Base-by-base conservation (phyloP, 1,284 basidiomycete species). In the Lentinus polychrous region DNA sequence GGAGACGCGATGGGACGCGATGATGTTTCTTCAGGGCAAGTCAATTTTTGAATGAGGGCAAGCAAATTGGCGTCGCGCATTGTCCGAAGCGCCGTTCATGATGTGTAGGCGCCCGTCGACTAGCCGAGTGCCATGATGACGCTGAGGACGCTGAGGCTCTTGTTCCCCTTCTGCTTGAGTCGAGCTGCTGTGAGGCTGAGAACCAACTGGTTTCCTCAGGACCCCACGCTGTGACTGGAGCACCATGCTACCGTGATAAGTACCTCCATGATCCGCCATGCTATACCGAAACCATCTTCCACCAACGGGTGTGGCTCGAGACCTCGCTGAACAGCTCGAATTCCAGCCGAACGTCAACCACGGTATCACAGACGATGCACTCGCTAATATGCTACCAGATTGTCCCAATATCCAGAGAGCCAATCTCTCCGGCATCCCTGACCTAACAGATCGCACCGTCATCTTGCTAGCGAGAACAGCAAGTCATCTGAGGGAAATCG, bases 331-430 rank as follows among this genome's bases (percentile, higher is more conserved):
- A 39, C 76, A 81, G 57, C 70, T 85, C 20, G 64, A 75, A 47
- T 66, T 86, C 53, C 71, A 56, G 60, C 36, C 44, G 51, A 61
- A 52, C 57, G 62, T 40, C 5, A 35, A 57, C 20, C 53, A 57
- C 27, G 49, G 48, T 27, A 69, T 94, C 17, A 76, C 74, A 24
- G 83, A 93, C 59, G 75, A 80, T 39, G 73, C 80, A 35, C 73
- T 97, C 38, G 74, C 76, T 34, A 59, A 66, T 7, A 75, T 90
- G 15, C 68, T 96, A 48, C 63, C 68, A 0, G 67, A 68, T 37
- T 86, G 86, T 61, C 78, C 80, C 6, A 78, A 86, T 49, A 73
- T 97, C 45, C 78, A 90, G 59, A 83, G 84, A 2, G 74, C 87
- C 36, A 81, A 86, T 54, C 69, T 96, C 27, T 81, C 78, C 23